Percentiles rank a stretch among this genome's conserved stretches.
Conservation (phyloP, 2,329 filamentous ascomycete species). For the Colletotrichum musicola region DNA sequence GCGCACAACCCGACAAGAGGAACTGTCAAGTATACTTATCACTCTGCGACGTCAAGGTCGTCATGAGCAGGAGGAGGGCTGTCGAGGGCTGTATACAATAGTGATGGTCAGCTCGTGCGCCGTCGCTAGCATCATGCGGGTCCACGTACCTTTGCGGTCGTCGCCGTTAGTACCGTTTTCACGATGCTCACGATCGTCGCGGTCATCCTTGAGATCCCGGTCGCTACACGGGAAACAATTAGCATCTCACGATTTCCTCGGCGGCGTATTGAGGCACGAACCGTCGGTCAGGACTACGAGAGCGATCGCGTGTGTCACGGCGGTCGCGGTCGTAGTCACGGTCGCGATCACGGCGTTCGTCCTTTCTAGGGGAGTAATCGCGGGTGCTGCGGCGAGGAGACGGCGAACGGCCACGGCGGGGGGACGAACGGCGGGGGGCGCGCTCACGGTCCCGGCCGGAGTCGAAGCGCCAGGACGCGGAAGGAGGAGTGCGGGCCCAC, state of each 20-base stretch:
- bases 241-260: slow-evolving; percentile 44
- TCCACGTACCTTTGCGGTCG: slow-evolving; percentile 83
- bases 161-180: slow-evolving; percentile 87
- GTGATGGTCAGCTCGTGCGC: slow-evolving; percentile 38
- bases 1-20: slow-evolving; percentile 31
- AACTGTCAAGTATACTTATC: slow-evolving; percentile 44
- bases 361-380: slow-evolving; percentile 89
- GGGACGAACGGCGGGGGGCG: slow-evolving; percentile 68
- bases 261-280: slow-evolving; percentile 46
- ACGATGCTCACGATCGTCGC: slow-evolving; percentile 79
- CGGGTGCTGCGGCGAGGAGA: slow-evolving; percentile 82
- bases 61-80: slow-evolving; percentile 88
- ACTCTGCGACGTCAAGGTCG: slow-evolving; percentile 95
- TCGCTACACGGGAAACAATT: slow-evolving; percentile 55
- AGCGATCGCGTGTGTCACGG: slow-evolving; percentile 81
- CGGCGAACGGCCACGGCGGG: slow-evolving; percentile 78
- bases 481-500: slow-evolving; percentile 99
- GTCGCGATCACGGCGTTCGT: slow-evolving; percentile 85
- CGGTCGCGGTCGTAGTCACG: slow-evolving; percentile 83
- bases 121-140: not conserved
- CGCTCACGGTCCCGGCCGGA: slow-evolving; percentile 84
- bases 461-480: slow-evolving; percentile 98
- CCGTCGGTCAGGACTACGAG: slow-evolving; percentile 76
- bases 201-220: slow-evolving; percentile 72
- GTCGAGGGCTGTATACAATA: slow-evolving; percentile 68